phyloP scores from a whole-genome alignment of 1,284 basidiomycete species.

The Cutaneotrichosporon sp. region DNA sequence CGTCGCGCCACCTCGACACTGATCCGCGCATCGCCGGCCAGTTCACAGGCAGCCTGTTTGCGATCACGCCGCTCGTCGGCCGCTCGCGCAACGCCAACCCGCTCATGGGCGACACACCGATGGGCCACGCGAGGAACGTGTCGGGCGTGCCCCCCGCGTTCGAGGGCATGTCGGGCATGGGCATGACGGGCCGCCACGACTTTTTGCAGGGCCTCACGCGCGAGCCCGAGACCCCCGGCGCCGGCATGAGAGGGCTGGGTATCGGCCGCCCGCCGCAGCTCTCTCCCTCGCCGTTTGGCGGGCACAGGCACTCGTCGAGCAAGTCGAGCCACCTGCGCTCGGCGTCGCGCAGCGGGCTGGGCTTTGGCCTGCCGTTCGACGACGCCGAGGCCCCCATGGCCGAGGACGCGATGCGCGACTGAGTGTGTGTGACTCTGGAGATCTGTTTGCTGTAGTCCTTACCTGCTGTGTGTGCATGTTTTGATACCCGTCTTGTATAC shows the following conservation, averaged over 20 bases:
- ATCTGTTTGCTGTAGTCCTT: not conserved
- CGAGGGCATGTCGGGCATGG: too few species aligned
- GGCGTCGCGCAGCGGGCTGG: conserved; percentile 35
- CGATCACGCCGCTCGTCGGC: conserved; percentile 44
- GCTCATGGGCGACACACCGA: conserved; percentile 28
- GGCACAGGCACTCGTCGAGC: conserved; percentile 28
- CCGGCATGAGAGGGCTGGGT: conserved; percentile 23
- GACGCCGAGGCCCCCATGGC: conserved; percentile 20
- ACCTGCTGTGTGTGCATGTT: not conserved
- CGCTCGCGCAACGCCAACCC: conserved; percentile 36
- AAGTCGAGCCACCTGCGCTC: conserved; percentile 36
- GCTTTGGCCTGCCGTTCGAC: conserved; percentile 23
- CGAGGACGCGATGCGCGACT: not conserved
- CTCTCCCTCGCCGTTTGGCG: conserved; percentile 38
- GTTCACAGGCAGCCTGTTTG: conserved; percentile 46
- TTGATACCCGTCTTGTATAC: conserved; percentile 1
- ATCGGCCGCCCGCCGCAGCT: conserved; percentile 31
- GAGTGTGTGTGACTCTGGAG: not conserved
- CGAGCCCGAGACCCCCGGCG: conserved; percentile 22
- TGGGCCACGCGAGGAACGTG: conserved; percentile 26
- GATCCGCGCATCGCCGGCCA: conserved; percentile 29
- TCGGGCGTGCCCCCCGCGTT: conserved; percentile 24
- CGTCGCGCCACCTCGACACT: conserved; percentile 47
- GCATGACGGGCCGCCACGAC: conserved; percentile 37
- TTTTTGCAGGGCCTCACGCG: conserved; percentile 33